phyloP scores from a whole-genome alignment of 2,329 filamentous ascomycete genomes.

The Monosporascus sp. region DNA sequence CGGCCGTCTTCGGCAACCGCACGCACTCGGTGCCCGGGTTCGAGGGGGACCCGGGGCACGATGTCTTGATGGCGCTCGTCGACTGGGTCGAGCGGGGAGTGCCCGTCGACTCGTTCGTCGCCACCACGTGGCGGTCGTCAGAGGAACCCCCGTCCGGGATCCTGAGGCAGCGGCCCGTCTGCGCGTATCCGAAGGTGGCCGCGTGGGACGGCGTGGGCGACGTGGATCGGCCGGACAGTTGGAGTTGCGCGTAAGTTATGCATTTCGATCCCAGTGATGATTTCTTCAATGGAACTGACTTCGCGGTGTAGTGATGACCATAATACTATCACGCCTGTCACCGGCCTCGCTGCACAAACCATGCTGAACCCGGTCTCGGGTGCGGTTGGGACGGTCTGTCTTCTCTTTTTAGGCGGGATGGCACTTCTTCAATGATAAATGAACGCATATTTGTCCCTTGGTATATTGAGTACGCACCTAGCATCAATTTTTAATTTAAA shows the following conservation, averaged over 20 bases:
- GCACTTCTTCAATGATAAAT: neutral
- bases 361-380: conserved; percentile 12
- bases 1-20: conserved; percentile 19
- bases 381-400: conserved; percentile 5
- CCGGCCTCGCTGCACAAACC: conserved; percentile 1
- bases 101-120: conserved; percentile 26
- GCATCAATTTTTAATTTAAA: too few species aligned
- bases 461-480: neutral
- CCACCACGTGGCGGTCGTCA: conserved; percentile 26
- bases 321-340: neutral
- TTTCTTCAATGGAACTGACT: neutral
- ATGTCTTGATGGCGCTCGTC: conserved; percentile 32
- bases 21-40: conserved; percentile 31
- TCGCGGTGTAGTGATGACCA: neutral
- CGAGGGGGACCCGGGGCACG: conserved; percentile 26
- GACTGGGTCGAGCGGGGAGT: conserved; percentile 31
- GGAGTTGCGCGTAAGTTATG: conserved; percentile 28
- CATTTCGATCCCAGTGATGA: neutral
- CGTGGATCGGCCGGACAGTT: conserved; percentile 25
- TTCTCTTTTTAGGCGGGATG: neutral
- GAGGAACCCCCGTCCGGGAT: conserved; percentile 29
- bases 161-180: conserved; percentile 39
- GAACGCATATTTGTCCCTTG: neutral
- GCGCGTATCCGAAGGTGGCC: conserved; percentile 32
- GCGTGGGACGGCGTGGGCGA: conserved; percentile 30